Evolutionary conservation across 2,329 filamentous ascomycete genomes (phyloP).

Genomic region (Trichoderma cornu-damae): DNA sequence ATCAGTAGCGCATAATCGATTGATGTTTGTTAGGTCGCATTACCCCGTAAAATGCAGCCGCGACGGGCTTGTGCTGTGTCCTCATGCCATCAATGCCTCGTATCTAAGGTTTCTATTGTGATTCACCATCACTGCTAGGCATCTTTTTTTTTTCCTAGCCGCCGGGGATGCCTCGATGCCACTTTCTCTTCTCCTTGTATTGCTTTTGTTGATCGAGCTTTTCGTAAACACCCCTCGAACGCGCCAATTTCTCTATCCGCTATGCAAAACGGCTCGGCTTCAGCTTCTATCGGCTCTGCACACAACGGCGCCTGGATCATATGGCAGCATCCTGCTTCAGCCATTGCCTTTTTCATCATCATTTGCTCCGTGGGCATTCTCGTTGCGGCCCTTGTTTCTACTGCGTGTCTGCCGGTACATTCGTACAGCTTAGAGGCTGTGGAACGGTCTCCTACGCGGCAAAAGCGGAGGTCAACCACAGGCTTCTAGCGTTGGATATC

Average conservation of each 20-base stretch:
- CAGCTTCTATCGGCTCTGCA: not conserved
- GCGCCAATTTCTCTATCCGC: not conserved
- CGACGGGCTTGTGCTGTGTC: not conserved
- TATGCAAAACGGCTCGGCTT: not conserved
- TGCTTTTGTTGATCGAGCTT: too few relatives aligned
- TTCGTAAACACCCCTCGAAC: not conserved
- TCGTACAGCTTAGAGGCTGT: not conserved
- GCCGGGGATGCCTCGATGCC: not conserved
- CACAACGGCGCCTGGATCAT: not conserved
- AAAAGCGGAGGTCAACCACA: not conserved
- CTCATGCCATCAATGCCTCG: not conserved
- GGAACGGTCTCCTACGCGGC: not conserved
- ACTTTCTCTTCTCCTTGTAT: not conserved
- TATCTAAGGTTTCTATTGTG: not conserved
- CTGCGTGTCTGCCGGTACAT: not conserved
- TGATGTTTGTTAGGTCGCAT: not conserved
- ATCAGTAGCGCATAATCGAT: not conserved
- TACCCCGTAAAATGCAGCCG: not conserved
- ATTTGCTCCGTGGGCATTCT: constrained; percentile 9
- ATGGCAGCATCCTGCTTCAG: constrained; percentile 13
- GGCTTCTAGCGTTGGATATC: not conserved
- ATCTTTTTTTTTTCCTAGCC: not conserved
- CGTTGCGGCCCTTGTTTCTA: not conserved
- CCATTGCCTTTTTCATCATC: constrained; percentile 9
- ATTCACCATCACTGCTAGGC: too few relatives aligned